These are phyloP conservation scores for Casaregolazyma lundiana DNA, from an alignment of 1,139 yeast species.

Conservation along the genomic window DNA sequence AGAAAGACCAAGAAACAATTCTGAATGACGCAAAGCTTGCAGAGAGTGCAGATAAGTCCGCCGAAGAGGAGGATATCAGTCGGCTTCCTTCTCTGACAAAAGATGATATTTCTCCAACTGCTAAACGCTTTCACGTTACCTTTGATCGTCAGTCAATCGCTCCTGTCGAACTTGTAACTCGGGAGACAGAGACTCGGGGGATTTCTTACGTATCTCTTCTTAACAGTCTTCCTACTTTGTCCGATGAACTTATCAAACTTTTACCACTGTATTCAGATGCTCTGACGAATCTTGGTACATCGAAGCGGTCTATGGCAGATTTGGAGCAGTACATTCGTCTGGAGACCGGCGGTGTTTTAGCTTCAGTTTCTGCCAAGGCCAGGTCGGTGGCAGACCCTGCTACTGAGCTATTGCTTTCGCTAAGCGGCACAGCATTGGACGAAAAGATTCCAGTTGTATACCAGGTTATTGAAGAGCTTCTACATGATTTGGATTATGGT, in stretches of 20 bases:
- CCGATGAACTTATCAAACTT: conserved; percentile 58
- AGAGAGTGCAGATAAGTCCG: conserved; percentile 48
- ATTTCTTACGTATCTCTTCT: conserved; percentile 23
- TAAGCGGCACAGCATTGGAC: conserved; percentile 69
- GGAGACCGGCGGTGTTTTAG: conserved; percentile 77
- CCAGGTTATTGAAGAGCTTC: conserved; percentile 62
- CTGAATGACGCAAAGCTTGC: conserved; percentile 56
- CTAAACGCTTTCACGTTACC: conserved; percentile 36
- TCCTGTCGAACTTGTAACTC: conserved; percentile 27
- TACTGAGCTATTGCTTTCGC: conserved; percentile 43
- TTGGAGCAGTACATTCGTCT: conserved; percentile 81
- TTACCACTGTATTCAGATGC: conserved; percentile 77
- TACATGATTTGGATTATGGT: conserved; percentile 64
- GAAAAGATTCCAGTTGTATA: conserved; percentile 58
- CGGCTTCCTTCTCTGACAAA: conserved; percentile 74
- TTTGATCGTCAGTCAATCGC: conserved; percentile 11
- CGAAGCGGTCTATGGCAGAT: conserved; percentile 61
- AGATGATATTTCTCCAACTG: conserved; percentile 62
- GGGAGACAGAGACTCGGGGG: conserved; percentile 34
- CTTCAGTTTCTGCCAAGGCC: conserved; percentile 53
- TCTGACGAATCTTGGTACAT: conserved; percentile 80
- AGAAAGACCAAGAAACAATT: conserved; percentile 54
- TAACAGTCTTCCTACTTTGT: conserved; percentile 42
- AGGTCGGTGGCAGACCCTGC: conserved; percentile 39
- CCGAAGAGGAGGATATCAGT: conserved; percentile 60